Evolutionary conservation across 176 grass and related monocot species (phyloP).

Genomic region (Panicum miliaceum): DNA sequence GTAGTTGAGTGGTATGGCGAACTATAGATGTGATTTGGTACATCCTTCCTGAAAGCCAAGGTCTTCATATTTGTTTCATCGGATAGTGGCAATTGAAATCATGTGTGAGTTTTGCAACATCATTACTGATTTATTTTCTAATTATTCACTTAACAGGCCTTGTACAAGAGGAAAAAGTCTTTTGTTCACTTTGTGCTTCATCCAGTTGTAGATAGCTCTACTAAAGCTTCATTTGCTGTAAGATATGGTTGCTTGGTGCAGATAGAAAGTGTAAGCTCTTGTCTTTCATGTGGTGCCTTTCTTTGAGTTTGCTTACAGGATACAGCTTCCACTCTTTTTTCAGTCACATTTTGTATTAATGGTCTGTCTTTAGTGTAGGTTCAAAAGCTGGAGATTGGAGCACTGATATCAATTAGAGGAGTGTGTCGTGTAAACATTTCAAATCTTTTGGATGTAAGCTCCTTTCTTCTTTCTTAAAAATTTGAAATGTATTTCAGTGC

Average conservation of each 20-base stretch:
- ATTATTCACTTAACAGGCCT: conserved; percentile 58
- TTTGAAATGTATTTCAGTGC: conserved; percentile 17
- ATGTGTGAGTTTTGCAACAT: background rate
- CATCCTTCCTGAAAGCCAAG: conserved; percentile 15
- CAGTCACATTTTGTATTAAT: conserved; percentile 36
- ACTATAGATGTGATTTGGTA: conserved; percentile 11
- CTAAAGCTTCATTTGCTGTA: conserved; percentile 74
- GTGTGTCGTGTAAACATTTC: conserved; percentile 81
- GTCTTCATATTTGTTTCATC: conserved; percentile 8
- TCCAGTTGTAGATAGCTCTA: conserved; percentile 65
- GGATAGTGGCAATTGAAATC: conserved; percentile 17
- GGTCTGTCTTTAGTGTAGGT: conserved; percentile 69
- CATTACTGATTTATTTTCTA: conserved; percentile 33
- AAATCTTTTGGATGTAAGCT: conserved; percentile 76
- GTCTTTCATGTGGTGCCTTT: background rate
- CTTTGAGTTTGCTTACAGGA: conserved; percentile 13
- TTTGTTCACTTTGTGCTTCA: conserved; percentile 96
- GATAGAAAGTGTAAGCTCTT: conserved; percentile 84
- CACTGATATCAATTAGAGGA: conserved; percentile 83
- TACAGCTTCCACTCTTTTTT: background rate
- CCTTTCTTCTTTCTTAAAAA: background rate
- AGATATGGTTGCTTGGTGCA: conserved; percentile 86
- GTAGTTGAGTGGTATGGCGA: background rate
- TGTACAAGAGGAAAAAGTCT: conserved; percentile 59
- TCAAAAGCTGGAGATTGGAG: conserved; percentile 83